These are phyloP conservation scores for Actinomortierella ambigua DNA, from an alignment of 371 early-diverging fungal species.

Conservation along the genomic window DNA sequence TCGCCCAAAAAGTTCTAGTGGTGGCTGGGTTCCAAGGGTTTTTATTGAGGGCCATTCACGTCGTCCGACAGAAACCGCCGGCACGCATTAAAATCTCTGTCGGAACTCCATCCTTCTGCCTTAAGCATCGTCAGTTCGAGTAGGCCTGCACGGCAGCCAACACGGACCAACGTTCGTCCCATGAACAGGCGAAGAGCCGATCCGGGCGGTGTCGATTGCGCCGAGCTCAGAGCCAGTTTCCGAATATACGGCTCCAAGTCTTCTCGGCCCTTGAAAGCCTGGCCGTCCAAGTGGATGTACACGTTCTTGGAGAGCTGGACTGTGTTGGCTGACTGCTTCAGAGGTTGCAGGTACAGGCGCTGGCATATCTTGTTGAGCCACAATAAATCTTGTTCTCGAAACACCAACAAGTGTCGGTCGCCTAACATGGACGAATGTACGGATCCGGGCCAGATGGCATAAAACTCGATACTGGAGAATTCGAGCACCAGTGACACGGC, in stretches of 20 bases:
- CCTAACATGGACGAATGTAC: constrained; percentile 43
- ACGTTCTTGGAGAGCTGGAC: constrained; percentile 31
- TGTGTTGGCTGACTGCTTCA: constrained; percentile 37
- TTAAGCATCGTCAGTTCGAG: constrained; percentile 44
- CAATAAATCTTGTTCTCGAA: constrained; percentile 30
- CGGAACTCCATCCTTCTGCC: constrained; percentile 43
- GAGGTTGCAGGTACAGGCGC: constrained; percentile 21
- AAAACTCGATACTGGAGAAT: constrained; percentile 36
- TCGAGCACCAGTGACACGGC: constrained; percentile 31
- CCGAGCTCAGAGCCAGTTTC: constrained; percentile 27
- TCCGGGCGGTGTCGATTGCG: constrained; percentile 31
- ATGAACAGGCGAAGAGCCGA: constrained; percentile 30
- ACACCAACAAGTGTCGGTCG: constrained; percentile 43
- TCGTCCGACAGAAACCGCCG: constrained; percentile 29
- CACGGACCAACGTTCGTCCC: constrained; percentile 25
- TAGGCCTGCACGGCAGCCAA: constrained; percentile 32
- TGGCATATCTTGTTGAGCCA: constrained; percentile 41
- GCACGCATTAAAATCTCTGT: constrained; percentile 42
- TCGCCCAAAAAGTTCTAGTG: too few relatives aligned
- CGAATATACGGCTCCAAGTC: constrained; percentile 39
- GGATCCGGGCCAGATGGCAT: constrained; percentile 40
- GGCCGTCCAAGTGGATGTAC: constrained; percentile 34
- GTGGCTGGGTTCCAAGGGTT: too few relatives aligned
- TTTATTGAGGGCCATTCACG: too few relatives aligned
- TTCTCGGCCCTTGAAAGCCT: constrained; percentile 37